Evolutionary conservation across 192 early-diverging fungal species (phyloP).

Genomic region (Linnemannia exigua): DNA sequence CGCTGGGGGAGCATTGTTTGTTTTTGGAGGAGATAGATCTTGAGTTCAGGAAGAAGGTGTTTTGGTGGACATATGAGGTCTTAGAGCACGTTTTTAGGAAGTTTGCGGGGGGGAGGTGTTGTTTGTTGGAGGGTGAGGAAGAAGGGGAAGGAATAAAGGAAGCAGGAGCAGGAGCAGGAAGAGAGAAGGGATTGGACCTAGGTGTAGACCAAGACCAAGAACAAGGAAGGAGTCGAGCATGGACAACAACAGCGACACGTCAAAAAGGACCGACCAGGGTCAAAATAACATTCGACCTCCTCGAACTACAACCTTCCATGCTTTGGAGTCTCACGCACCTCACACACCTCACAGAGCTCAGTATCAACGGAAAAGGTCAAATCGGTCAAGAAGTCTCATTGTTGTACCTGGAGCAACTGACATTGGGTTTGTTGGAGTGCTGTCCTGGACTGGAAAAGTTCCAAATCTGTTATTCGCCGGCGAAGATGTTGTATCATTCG

Average conservation of each 20-base stretch:
- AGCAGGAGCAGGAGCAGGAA: no score
- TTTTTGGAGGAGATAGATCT: background rate
- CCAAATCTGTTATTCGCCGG: background rate
- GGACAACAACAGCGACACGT: background rate
- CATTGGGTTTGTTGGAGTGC: background rate
- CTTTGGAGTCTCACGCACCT: background rate
- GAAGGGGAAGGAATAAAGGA: no score
- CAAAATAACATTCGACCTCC: background rate
- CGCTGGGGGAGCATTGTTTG: background rate
- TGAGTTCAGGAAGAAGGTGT: background rate
- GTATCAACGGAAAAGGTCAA: background rate
- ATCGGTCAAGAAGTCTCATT: background rate
- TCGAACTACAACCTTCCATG: background rate
- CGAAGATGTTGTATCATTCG: background rate
- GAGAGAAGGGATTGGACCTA: no score
- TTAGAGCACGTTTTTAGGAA: background rate
- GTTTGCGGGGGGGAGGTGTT: background rate
- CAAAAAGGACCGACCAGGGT: background rate
- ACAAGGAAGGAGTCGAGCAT: no score
- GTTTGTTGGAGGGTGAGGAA: background rate
- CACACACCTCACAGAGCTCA: background rate
- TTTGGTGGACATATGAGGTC: background rate
- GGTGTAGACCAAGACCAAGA: no score
- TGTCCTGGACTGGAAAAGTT: background rate
- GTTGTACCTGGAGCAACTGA: background rate